Base-by-base conservation (phyloP, 2,329 filamentous ascomycete species). In the Paecilomyces dactylethromorphus region DNA sequence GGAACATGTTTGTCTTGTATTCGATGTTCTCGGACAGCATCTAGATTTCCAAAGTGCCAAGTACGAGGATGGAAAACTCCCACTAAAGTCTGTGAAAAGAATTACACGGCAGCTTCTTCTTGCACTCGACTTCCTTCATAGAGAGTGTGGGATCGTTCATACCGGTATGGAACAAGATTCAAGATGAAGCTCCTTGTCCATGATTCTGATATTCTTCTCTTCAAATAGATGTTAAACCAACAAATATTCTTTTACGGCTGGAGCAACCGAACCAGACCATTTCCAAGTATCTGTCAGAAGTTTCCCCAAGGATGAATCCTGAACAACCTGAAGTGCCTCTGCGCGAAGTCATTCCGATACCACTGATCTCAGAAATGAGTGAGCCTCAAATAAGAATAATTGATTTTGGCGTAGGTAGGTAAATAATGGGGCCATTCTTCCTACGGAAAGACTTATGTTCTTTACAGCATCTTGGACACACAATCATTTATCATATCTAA, bases 1-100 rank as follows among this genome's bases (percentile, higher is more conserved):
- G 56, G 58, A 66, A 32, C 68, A 71, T 61, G 62, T 69, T 3
- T 71, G 68, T 56, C 56, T 70, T 15, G 63, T 62, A 1, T 67
- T 70, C 45, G 65, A 69, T n/a, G 67, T 66, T 8, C 57, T 67
- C 35, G 66, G 66, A 11, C 62, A 69, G 33, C 63, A 65, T 56
- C 31, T 70, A n/a, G 60, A 58, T 50, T 64, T 63, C 52, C 65
- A 69, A 58, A n/a, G 58, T 21, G 56, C 59, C 52, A 63, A 59
- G 49, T 68, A 62, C 52, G 58, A 62, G 57, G 63, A 66, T 45
- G 62, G 62, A 33, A 62, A 57, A 56, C 13, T 69, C n/a, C 67
- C 67, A n/a, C 58, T 66, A 1, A 59, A 55, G 49, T 55, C 56
- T 10, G 61, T 68, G 32, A 66, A 65, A 60, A 45, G 31, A 2